Conservation (phyloP, 2,329 filamentous ascomycete genomes). For the Plectosphaerella plurivora region DNA sequence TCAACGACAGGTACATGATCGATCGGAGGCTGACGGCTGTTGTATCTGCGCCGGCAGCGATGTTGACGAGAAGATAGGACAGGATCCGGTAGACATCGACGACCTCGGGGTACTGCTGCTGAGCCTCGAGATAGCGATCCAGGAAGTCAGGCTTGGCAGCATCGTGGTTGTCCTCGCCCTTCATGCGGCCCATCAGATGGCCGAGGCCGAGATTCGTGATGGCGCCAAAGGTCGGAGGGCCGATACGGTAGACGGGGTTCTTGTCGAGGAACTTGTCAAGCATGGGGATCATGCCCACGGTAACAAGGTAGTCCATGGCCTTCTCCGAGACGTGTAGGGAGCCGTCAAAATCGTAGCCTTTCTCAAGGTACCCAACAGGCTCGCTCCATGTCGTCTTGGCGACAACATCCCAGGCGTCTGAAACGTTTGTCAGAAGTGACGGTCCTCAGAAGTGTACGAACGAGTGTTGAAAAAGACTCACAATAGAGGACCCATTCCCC, state of each 20-base stretch:
- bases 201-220: constrained; percentile 21
- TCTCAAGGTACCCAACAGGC: constrained; percentile 35
- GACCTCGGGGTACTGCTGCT: constrained; percentile 22
- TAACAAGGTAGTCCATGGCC: constrained; percentile 25
- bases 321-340: constrained; percentile 8
- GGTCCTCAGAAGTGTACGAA: not conserved
- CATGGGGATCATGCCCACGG: constrained; percentile 19
- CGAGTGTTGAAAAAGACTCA: not conserved
- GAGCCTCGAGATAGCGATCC: constrained; percentile 34
- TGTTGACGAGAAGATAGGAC: constrained; percentile 24
- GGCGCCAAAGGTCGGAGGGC: constrained; percentile 24
- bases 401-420: constrained; percentile 33
- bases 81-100: not conserved
- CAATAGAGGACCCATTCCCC: not conserved
- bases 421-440: not conserved
- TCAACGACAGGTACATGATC: constrained; percentile 30
- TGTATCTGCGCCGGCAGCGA: constrained; percentile 31
- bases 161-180: constrained; percentile 22
- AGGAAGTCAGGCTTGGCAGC: constrained; percentile 27
- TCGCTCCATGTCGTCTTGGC: constrained; percentile 32
- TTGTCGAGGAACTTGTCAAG: constrained; percentile 22
- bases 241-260: constrained; percentile 22
- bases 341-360: constrained; percentile 14
- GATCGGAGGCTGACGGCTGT: constrained; percentile 28
- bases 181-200: constrained; percentile 20